A percentile compares a stretch with the other conserved stretches of the same genome.
phyloP scores from a whole-genome alignment of 225 moss, liverwort and hornwort species.

The Asterella californica region DNA sequence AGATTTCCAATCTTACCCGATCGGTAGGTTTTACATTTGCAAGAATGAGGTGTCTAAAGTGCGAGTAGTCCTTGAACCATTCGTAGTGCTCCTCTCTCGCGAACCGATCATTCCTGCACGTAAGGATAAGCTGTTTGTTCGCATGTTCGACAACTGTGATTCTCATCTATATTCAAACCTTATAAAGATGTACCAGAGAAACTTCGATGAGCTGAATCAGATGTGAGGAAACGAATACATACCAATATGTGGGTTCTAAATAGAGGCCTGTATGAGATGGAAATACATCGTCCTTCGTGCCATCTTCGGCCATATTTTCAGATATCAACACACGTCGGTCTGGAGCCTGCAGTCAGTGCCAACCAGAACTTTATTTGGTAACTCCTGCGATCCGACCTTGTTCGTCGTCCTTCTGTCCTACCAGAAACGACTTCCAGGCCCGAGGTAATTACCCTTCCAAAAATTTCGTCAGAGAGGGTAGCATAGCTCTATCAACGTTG shows the following conservation, averaged over 20 bases:
- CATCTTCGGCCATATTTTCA: constrained; percentile 20
- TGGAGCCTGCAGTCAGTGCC: neutral
- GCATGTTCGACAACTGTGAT: neutral
- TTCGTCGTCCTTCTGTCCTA: neutral
- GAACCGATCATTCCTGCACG: constrained; percentile 78
- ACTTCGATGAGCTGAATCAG: neutral
- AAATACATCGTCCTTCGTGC: neutral
- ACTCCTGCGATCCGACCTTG: neutral
- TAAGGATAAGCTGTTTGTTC: neutral
- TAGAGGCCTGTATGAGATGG: constrained; percentile 29
- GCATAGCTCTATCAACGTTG: no score
- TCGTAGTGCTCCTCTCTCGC: constrained; percentile 79
- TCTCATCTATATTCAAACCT: no score
- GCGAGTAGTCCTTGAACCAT: constrained; percentile 93
- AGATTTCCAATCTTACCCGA: constrained; percentile 42
- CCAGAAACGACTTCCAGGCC: neutral
- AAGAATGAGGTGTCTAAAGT: constrained; percentile 74
- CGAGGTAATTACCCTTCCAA: neutral
- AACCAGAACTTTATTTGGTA: neutral
- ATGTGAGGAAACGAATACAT: neutral
- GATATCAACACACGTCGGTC: neutral
- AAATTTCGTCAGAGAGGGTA: no score
- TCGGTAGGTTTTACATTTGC: constrained; percentile 58
- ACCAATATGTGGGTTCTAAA: constrained; percentile 42
- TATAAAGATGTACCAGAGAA: neutral